These are phyloP conservation scores for Candida xiaguanensis DNA, from an alignment of 805 yeast genomes.

Conservation along the genomic window DNA sequence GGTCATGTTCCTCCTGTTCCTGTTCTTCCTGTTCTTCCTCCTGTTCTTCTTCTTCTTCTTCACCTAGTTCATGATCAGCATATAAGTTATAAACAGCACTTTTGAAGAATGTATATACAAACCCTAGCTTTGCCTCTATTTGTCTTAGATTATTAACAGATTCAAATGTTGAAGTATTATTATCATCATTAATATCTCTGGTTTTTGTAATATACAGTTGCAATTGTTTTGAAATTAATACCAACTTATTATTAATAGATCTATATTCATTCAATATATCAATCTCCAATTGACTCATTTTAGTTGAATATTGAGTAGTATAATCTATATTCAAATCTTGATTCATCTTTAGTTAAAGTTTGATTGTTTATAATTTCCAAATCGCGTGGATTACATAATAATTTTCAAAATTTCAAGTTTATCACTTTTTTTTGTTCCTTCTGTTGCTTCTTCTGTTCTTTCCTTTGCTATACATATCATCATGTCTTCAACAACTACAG, in stretches of 20 bases:
- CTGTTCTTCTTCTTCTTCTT: constrained; percentile 29
- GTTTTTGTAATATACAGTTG: constrained; percentile 1
- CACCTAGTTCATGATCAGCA: constrained; percentile 17
- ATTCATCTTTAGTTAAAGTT: constrained; percentile 1
- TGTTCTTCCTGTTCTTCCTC: constrained; percentile 30
- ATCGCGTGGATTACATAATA: background rate
- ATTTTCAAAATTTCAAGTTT: constrained; percentile 1
- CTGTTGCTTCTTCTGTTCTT: background rate
- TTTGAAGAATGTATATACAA: constrained; percentile 63
- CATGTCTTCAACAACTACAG: background rate
- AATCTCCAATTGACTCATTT: background rate
- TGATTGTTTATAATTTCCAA: background rate
- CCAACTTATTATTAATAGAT: constrained; percentile 5
- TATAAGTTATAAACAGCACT: constrained; percentile 68
- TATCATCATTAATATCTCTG: background rate
- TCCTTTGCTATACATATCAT: background rate
- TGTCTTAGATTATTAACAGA: constrained; percentile 47
- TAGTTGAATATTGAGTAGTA: background rate
- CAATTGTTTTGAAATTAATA: constrained; percentile 3
- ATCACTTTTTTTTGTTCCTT: background rate
- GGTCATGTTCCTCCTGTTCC: constrained; percentile 22
- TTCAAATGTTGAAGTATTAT: background rate
- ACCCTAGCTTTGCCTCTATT: constrained; percentile 59
- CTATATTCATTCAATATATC: constrained; percentile 6
- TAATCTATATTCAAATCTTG: background rate